phyloP scores from a whole-genome alignment of 257 asterid genomes.

The Gentiana macrophylla region DNA sequence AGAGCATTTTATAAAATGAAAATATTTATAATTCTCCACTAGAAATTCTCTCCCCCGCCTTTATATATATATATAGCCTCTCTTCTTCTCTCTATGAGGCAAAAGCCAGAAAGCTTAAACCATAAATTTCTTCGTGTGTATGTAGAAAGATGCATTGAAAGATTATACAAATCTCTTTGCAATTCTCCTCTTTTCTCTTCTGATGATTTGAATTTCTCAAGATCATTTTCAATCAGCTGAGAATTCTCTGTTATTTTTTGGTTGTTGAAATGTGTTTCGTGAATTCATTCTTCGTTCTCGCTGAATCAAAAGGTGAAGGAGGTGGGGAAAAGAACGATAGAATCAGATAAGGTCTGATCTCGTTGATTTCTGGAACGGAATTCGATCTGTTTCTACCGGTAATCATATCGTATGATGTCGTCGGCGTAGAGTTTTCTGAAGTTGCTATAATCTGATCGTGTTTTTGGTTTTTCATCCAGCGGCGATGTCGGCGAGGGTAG shows the following conservation, averaged over 20 bases:
- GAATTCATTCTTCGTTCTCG: constrained; percentile 35
- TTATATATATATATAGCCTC: no score
- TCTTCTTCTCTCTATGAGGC: no score
- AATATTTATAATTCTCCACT: no score
- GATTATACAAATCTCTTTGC: background rate
- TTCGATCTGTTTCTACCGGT: constrained; percentile 34
- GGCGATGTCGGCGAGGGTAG: constrained; percentile 39
- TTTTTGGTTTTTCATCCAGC: background rate
- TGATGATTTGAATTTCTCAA: no score
- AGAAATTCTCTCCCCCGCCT: no score
- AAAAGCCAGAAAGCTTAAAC: background rate
- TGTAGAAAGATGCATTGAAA: background rate
- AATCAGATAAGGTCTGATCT: background rate
- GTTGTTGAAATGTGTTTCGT: constrained; percentile 19
- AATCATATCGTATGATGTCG: constrained; percentile 1
- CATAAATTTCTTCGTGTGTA: background rate
- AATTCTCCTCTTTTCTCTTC: constrained; percentile 6
- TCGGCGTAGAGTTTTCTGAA: no score
- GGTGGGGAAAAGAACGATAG: constrained; percentile 61
- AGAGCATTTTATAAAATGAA: no score
- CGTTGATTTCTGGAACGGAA: background rate
- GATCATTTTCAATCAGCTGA: no score
- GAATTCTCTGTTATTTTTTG: no score
- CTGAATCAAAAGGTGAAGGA: constrained; percentile 35
- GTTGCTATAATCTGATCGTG: background rate